Conservation (phyloP, 352 stramenopile genomes). For the Pelagophyceae sp. region DNA sequence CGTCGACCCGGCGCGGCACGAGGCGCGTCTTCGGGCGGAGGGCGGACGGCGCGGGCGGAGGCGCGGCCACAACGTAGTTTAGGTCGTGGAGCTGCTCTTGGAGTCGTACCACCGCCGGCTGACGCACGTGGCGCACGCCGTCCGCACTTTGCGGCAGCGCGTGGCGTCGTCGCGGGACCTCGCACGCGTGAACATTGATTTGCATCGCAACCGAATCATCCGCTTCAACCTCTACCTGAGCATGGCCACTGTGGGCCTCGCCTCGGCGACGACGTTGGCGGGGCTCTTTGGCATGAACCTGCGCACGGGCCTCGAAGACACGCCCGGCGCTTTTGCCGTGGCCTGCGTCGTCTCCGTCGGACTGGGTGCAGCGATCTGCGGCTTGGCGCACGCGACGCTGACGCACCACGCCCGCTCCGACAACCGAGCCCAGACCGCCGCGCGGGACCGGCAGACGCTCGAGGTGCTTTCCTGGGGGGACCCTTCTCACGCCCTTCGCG, state of each 20-base stretch:
- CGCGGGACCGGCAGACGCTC: background rate
- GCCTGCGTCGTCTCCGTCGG: slow-evolving; percentile 32
- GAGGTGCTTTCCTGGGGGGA: no score
- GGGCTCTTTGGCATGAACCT: slow-evolving; percentile 64
- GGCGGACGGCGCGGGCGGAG: slow-evolving; percentile 34
- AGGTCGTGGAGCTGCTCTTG: slow-evolving; percentile 53
- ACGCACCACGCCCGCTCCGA: slow-evolving; percentile 36
- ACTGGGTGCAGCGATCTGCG: slow-evolving; percentile 31
- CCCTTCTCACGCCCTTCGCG: no score
- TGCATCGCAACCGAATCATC: slow-evolving; percentile 56
- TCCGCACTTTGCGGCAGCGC: slow-evolving; percentile 37
- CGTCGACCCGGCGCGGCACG: slow-evolving; percentile 1
- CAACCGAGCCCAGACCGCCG: slow-evolving; percentile 9
- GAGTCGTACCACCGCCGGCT: slow-evolving; percentile 55
- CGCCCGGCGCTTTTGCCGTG: slow-evolving; percentile 38
- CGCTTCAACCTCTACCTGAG: slow-evolving; percentile 56
- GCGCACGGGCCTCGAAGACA: slow-evolving; percentile 45
- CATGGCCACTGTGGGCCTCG: slow-evolving; percentile 42
- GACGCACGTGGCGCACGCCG: slow-evolving; percentile 42
- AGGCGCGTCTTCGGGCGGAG: no score
- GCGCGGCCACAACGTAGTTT: no score
- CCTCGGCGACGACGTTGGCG: slow-evolving; percentile 43
- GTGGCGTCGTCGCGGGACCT: slow-evolving; percentile 45
- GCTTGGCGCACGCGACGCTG: slow-evolving; percentile 27
- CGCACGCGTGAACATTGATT: slow-evolving; percentile 44